Base-by-base conservation (phyloP, 2,329 filamentous ascomycete genomes). In the Cytospora schulzeri region DNA sequence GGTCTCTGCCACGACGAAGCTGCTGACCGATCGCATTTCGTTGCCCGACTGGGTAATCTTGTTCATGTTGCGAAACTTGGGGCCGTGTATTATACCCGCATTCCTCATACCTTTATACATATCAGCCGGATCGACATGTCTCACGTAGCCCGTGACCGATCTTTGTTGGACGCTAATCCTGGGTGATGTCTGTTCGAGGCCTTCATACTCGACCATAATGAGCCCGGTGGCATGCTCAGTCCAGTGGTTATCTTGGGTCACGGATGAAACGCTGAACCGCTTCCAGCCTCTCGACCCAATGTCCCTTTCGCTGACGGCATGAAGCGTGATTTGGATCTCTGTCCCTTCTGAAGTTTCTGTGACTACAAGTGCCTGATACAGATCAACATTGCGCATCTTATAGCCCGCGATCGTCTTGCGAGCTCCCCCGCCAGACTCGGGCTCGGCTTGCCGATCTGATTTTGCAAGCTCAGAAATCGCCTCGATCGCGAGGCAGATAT, bases 191-290 rank as follows among this genome's bases (percentile, higher is more conserved):
- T 62, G 54, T 33, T 26, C 28, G 7, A 28, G 24, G 28, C 26
- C n/a, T 53, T 50, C 22, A 29, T 35, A 76, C 67, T 45, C 70
- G 65, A 24, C 60, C 28, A 69, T 73, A 22, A 79, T 70, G 33
- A 75, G 63, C 19, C 74, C 77, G 55, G 72, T 71, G 63, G 71
- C 76, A 56, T 71, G 52, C 33, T 64, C 33, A 1, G 48, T 28
- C 65, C 65, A 66, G 4, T 6, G 11, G 24, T 54, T 33, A 8
- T 33, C 61, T 15, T 41, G 3, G 7, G 15, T 41, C 7, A 59
- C 24, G 24, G 61, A 66, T 19, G 9, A 54, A 15, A 66, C n/a
- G 12, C 33, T 19, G 48, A 63, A 61, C 14, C 48, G 33, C 2
- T 31, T 41, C 59, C 59, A 61, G 15, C 50, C 59, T 11, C 15